Evolutionary conservation across 371 early-diverging fungal species (phyloP).

Genomic region (Phascolomyces articulosus): DNA sequence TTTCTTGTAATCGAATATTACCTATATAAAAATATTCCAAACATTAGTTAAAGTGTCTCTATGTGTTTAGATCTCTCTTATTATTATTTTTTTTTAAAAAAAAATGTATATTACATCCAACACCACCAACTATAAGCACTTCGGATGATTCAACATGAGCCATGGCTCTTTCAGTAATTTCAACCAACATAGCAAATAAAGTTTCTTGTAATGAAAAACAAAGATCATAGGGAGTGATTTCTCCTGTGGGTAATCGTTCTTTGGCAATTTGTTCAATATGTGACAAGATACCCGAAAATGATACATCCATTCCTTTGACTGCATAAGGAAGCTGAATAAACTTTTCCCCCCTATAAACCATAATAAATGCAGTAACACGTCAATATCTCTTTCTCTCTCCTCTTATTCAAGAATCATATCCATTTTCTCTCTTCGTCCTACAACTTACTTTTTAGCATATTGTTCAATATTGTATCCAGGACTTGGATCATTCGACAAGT

Average conservation of each 20-base stretch:
- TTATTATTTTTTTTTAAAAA: neutral
- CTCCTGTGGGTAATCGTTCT: slow-evolving; percentile 59
- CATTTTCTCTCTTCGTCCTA: too few species aligned
- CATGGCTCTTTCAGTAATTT: slow-evolving; percentile 99
- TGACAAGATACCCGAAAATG: slow-evolving; percentile 96
- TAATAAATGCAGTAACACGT: neutral
- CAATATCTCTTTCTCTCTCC: neutral
- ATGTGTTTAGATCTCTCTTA: too few species aligned
- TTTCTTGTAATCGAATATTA: slow-evolving; percentile 95
- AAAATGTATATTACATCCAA: slow-evolving; percentile 81
- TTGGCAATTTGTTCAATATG: slow-evolving; percentile 83
- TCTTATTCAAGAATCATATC: too few species aligned
- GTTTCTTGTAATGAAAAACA: slow-evolving; percentile 99
- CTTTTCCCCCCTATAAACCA: slow-evolving; percentile 78
- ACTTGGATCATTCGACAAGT: slow-evolving; percentile 95
- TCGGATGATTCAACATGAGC: slow-evolving; percentile 95
- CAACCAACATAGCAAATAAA: slow-evolving; percentile 98
- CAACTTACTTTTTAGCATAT: slow-evolving; percentile 78
- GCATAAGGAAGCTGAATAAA: slow-evolving; percentile 95
- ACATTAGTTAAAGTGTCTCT: neutral
- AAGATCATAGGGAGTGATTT: slow-evolving; percentile 84
- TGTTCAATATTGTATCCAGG: slow-evolving; percentile 99
- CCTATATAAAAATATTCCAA: slow-evolving; percentile 28
- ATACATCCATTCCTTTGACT: slow-evolving; percentile 99
- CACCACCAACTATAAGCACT: slow-evolving; percentile 99